Evolutionary conservation across 2,329 filamentous ascomycete species (phyloP).

Genomic region (Penicillium nordicum): DNA sequence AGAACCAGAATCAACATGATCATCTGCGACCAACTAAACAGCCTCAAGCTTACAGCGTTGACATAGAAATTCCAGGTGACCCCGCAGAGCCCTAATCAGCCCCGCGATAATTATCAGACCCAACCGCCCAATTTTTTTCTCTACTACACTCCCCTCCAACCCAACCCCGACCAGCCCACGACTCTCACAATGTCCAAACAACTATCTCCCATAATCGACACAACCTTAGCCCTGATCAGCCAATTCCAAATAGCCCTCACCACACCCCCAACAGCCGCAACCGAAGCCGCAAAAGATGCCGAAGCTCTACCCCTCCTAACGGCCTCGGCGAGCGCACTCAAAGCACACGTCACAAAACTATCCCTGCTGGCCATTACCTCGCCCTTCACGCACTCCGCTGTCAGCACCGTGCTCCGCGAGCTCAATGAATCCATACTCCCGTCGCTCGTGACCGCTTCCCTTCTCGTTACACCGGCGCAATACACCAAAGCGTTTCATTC

Average conservation of each 20-base stretch:
- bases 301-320: conserved; percentile 62
- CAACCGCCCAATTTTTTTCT: conserved; percentile 26
- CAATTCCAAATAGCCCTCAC: conserved; percentile 41
- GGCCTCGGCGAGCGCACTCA: conserved; percentile 69
- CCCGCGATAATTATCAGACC: conserved; percentile 24
- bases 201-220: conserved; percentile 30
- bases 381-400: conserved; percentile 77
- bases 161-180: not conserved
- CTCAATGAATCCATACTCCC: conserved; percentile 72
- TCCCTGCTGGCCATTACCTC: conserved; percentile 82
- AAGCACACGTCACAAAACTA: conserved; percentile 81
- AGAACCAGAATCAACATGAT: not conserved
- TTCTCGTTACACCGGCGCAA: conserved; percentile 58
- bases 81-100: conserved; percentile 34
- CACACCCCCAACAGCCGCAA: conserved; percentile 18
- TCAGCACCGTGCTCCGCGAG: conserved; percentile 66
- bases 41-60: not conserved
- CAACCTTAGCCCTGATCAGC: conserved; percentile 36
- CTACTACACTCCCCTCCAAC: conserved; percentile 5
- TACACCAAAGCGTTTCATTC: conserved; percentile 63
- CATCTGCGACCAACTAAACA: not conserved
- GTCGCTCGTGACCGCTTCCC: conserved; percentile 66
- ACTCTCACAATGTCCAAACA: conserved; percentile 31
- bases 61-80: conserved; percentile 20
- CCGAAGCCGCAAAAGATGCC: conserved; percentile 28